These are phyloP conservation scores for Fusarium vanettenii DNA, from an alignment of 2,329 filamentous ascomycete genomes.

Conservation along the genomic window DNA sequence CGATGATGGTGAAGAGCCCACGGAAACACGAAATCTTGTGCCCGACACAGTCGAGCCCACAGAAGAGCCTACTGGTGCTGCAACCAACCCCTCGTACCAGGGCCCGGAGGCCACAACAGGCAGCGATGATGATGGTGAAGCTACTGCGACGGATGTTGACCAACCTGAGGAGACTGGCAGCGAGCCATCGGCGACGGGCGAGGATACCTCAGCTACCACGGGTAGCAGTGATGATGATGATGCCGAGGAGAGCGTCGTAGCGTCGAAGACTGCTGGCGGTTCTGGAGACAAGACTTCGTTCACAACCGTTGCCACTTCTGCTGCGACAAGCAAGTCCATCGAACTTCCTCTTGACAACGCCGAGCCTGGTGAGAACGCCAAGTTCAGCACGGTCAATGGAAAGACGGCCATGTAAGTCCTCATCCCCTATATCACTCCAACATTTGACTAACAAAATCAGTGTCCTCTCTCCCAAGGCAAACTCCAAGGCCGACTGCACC, in stretches of 20 bases:
- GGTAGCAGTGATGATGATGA: background rate
- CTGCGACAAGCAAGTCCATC: background rate
- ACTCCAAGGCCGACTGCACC: conserved; percentile 14
- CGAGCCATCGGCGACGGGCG: background rate
- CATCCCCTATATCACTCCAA: background rate
- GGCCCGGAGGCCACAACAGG: background rate
- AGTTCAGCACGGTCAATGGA: conserved; percentile 2
- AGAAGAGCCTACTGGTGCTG: background rate
- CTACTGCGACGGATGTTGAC: background rate
- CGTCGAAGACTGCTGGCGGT: background rate
- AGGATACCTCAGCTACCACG: background rate
- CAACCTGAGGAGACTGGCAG: background rate
- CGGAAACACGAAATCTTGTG: no score
- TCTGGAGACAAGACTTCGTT: background rate
- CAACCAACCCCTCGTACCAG: background rate
- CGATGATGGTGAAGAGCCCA: background rate
- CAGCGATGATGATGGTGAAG: background rate
- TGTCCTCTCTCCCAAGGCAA: background rate
- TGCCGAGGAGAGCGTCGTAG: background rate
- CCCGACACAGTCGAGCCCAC: background rate
- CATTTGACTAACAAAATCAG: background rate
- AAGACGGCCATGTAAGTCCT: conserved; percentile 14
- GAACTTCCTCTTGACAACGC: conserved; percentile 6
- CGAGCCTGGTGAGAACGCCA: conserved; percentile 1
- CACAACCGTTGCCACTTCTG: background rate